A percentile compares a stretch with the other conserved stretches of the same genome.
These are phyloP conservation scores for Pleurostoma richardsiae DNA, from an alignment of 2,329 filamentous ascomycete species.

Conservation along the genomic window DNA sequence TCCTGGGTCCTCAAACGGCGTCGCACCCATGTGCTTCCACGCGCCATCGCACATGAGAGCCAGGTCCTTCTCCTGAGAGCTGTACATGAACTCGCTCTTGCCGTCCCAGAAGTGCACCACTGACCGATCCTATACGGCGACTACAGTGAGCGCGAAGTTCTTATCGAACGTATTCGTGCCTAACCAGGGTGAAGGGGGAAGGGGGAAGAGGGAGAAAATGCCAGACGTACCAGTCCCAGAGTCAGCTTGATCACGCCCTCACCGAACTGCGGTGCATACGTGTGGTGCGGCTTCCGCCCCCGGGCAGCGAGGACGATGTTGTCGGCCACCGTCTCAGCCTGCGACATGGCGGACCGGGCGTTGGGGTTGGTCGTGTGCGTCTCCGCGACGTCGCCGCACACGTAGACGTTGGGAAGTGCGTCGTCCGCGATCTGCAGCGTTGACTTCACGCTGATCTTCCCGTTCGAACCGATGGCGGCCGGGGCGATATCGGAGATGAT, in stretches of 20 bases:
- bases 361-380: slow-evolving; percentile 45
- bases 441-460: slow-evolving; percentile 47
- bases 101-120: slow-evolving; percentile 37
- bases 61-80: slow-evolving; percentile 32
- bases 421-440: slow-evolving; percentile 52
- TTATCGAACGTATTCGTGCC: no score
- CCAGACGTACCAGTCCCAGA: slow-evolving; percentile 39
- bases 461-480: slow-evolving; percentile 35
- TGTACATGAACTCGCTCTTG: slow-evolving; percentile 35
- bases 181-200: not conserved
- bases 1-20: slow-evolving; percentile 34
- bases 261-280: slow-evolving; percentile 37
- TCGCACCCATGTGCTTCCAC: slow-evolving; percentile 38
- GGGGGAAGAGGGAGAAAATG: no score
- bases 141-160: no score
- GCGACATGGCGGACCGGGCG: slow-evolving; percentile 47
- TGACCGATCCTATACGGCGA: slow-evolving; percentile 31
- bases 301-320: slow-evolving; percentile 47
- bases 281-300: slow-evolving; percentile 28
- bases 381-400: slow-evolving; percentile 59
- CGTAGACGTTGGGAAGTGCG: slow-evolving; percentile 47
- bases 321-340: slow-evolving; percentile 45
- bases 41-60: slow-evolving; percentile 35
- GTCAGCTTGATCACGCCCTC: slow-evolving; percentile 50
- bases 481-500: slow-evolving; percentile 40